Evolutionary conservation across 2,329 filamentous ascomycete genomes (phyloP).

Genomic region (Colletotrichum navitas): DNA sequence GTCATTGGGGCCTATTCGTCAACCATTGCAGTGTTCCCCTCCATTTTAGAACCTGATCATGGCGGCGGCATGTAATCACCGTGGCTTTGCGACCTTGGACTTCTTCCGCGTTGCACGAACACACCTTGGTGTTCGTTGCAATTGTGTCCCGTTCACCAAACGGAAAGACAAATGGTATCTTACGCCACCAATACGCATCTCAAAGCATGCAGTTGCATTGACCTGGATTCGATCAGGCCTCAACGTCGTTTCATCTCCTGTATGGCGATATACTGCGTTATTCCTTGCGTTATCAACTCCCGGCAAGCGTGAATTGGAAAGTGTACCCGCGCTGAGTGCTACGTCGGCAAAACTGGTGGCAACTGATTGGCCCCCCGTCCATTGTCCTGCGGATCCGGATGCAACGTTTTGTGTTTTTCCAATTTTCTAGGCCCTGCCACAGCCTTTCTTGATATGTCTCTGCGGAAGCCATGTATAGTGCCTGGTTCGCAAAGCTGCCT

Average conservation of each 20-base stretch:
- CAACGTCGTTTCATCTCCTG: slow-evolving; percentile 28
- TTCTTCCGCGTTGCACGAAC: neutral
- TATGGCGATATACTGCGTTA: slow-evolving; percentile 2
- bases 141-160: neutral
- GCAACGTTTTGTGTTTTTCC: slow-evolving; percentile 31
- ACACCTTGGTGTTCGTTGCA: too few species aligned
- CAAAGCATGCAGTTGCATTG: neutral
- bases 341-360: slow-evolving; percentile 3
- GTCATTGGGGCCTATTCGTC: neutral
- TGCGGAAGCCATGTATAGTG: neutral
- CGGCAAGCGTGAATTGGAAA: slow-evolving; percentile 28
- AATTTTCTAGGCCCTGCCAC: slow-evolving; percentile 21
- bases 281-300: neutral
- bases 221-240: slow-evolving; percentile 10
- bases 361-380: slow-evolving; percentile 17
- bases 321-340: slow-evolving; percentile 31
- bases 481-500: neutral
- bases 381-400: slow-evolving; percentile 19
- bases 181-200: neutral
- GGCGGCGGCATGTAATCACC: neutral
- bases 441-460: neutral
- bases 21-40: neutral
- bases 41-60: neutral
- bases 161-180: neutral
- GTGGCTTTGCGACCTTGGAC: neutral